Base-by-base conservation (phyloP, 148 eudicot genomes). In the Spergularia bocconei region DNA sequence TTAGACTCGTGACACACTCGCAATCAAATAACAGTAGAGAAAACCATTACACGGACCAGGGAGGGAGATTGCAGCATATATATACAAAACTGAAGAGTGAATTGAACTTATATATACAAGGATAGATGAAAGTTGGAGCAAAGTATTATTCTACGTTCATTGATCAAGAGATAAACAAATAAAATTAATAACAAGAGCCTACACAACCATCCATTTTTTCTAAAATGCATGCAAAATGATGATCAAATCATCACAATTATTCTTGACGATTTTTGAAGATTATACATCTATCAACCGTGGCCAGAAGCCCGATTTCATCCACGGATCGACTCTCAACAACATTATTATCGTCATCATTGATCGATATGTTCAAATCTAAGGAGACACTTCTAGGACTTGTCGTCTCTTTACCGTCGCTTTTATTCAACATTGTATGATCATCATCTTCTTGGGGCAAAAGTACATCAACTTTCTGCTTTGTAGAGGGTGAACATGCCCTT, bases 351-450 rank as follows among this genome's bases (percentile, higher is more conserved):
- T 83, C 83, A 41, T 89, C 88, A 61, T 80, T 87, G 29, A 89
- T 83, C 0, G 88, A 91, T 51, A 93, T 77, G 44, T 91, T 93
- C 83, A 93, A 89, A 78, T 93, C 98, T 76, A 91, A 77, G 3
- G 91, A 90, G 39, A 87, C 55, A 76, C 84, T 78, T 53, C 89
- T 79, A 23, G 36, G 53, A 25, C 84, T 78, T 7, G n/a, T 62
- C 12, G 17, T 70, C 68, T 79, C 83, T 70, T 73, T 55, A 76
- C 57, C 66, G 52, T 13, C 19, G 11, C 63, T 67, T 52, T 54
- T 52, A 48, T 41, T 63, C 54, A 14, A 71, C 19, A 64, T 65
- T 36, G 38, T 73, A 16, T 39, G 55, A 29, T 66, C 65, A 29
- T 66, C 65, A 52, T 79, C 73, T 83, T 73, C 33, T 78, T 82